Conservation (phyloP, 164 flowering plant genomes). For the Tetrastigma voinierianum region DNA sequence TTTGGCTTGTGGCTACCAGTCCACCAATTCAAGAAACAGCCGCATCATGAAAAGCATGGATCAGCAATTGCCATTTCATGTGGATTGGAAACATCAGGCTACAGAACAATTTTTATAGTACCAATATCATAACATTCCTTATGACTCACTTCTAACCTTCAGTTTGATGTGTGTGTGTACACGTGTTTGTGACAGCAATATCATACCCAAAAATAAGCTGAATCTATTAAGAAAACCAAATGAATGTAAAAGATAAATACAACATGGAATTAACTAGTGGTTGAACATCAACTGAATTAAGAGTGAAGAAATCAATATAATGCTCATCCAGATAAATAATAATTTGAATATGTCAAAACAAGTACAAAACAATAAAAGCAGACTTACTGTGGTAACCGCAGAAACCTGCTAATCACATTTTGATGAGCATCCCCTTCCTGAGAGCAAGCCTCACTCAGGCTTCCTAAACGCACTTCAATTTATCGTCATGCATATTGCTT, state of each 20-base stretch:
- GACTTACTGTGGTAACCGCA: conserved; percentile 89
- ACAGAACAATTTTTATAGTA: background rate
- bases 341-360: conserved; percentile 5
- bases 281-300: background rate
- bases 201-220: no score
- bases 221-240: no score
- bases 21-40: no score
- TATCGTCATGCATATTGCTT: conserved; percentile 96
- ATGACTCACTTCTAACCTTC: no score
- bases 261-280: background rate
- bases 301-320: background rate
- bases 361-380: conserved; percentile 2
- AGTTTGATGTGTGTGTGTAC: no score
- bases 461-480: conserved; percentile 96
- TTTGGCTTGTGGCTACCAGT: no score
- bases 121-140: background rate
- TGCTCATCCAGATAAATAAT: background rate
- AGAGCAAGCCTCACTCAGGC: conserved; percentile 74
- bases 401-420: conserved; percentile 64
- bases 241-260: no score
- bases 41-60: background rate
- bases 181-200: no score
- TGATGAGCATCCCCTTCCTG: conserved; percentile 87
- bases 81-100: background rate
- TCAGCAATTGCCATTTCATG: background rate